Base-by-base conservation (phyloP, 805 yeast genomes). In the Suhomyces emberorum region DNA sequence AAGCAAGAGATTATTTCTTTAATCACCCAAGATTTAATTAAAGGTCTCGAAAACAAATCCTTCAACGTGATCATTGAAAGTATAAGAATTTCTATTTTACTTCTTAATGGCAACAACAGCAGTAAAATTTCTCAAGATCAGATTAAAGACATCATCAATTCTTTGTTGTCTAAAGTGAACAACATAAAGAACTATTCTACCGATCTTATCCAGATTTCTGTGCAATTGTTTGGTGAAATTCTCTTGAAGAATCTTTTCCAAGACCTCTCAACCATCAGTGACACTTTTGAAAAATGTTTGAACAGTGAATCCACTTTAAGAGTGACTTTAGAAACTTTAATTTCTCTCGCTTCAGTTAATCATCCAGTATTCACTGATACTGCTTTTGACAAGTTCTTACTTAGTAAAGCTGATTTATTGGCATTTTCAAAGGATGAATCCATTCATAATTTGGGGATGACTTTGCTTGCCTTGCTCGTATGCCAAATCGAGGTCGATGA, bases 361-460 rank as follows among this genome's bases (percentile, higher is more conserved):
- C 44, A 47, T 5, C 35, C 35, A n/a, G 20, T 47, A 6, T 39
- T 49, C 15, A 34, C 34, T 6, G 40, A 42, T 9, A 27, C 34
- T 9, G 39, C 38, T 7, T 43, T 57, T 17, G 47, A 47, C 29
- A 42, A 32, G 9, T 36, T 38, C 11, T 41, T 58, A n/a, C 37
- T 61, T 8, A 39, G 27, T 2, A 52, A 45, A 34, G 40, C 58
- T 11, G 35, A 41, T 16, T 25, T 41, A 0, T 54, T 55, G 26
- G 37, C 60, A n/a, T 38, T 48, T 4, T 58, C 64, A 1, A 54
- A 54, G 18, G 64, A 61, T 37, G 56, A 59, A 8, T 29, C 56
- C 3, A 32, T 26, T 28, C 27, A 39, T 9, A 29, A 17, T 18
- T 34, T 37, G 22, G 24, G 41, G 3, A 37, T 40, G 29, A 15